These are phyloP conservation scores for Candida maltosa DNA, from an alignment of 805 yeast species.

Conservation along the genomic window DNA sequence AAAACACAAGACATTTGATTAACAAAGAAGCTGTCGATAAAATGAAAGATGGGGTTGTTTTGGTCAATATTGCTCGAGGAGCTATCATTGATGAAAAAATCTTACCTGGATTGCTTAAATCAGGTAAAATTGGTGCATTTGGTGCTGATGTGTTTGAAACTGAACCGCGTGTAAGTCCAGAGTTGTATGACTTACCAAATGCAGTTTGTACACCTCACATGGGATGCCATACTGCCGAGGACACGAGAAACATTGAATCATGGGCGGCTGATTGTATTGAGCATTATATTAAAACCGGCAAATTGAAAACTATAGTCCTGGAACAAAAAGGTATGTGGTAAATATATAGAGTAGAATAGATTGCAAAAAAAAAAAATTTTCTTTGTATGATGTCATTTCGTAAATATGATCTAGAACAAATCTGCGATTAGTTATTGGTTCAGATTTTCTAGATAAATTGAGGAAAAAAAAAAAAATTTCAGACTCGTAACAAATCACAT, in stretches of 20 bases:
- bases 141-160: constrained; percentile 76
- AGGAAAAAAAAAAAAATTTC: too few species aligned
- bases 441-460: too few species aligned
- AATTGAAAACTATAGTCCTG: constrained; percentile 74
- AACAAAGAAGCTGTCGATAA: constrained; percentile 55
- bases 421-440: too few species aligned
- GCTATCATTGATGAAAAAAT: constrained; percentile 70
- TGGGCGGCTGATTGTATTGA: constrained; percentile 66
- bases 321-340: constrained; percentile 51
- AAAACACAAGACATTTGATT: constrained; percentile 68
- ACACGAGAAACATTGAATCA: constrained; percentile 66
- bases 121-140: constrained; percentile 62
- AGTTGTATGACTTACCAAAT: constrained; percentile 58
- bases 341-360: constrained; percentile 11
- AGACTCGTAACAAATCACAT: too few species aligned
- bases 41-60: constrained; percentile 76
- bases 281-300: constrained; percentile 57
- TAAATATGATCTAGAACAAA: too few species aligned
- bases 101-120: constrained; percentile 50
- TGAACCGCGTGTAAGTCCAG: constrained; percentile 68
- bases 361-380: too few species aligned
- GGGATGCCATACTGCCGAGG: constrained; percentile 78
- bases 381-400: too few species aligned
- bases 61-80: constrained; percentile 87
- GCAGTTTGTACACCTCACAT: constrained; percentile 82